A percentile compares a stretch with the other conserved stretches of the same genome.
These are phyloP conservation scores for Salix dunnii DNA, from an alignment of 345 rosid species.

Conservation along the genomic window DNA sequence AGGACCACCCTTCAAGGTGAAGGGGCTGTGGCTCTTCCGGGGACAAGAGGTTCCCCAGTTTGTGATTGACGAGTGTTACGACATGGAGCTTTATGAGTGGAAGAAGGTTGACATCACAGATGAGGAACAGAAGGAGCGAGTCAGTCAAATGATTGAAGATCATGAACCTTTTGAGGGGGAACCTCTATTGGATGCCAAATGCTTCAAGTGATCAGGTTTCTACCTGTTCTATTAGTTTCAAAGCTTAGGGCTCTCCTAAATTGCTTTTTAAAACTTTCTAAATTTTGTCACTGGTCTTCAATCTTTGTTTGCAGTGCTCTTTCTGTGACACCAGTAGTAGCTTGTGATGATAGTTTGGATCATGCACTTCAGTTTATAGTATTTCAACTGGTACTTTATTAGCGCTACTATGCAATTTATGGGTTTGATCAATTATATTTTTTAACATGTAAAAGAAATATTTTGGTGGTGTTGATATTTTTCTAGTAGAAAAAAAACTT, in stretches of 20 bases:
- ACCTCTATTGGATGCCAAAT: constrained; percentile 88
- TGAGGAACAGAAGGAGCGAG: constrained; percentile 86
- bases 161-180: constrained; percentile 91
- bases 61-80: constrained; percentile 78
- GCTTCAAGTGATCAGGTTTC: constrained; percentile 61
- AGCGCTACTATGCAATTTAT: no score
- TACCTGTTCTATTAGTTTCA: background rate
- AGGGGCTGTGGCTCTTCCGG: constrained; percentile 95
- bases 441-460: no score
- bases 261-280: background rate
- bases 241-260: background rate
- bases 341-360: background rate
- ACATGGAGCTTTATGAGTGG: constrained; percentile 97
- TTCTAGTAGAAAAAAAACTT: no score
- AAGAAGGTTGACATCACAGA: constrained; percentile 74
- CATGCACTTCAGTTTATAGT: no score
- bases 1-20: constrained; percentile 78
- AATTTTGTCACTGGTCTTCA: background rate
- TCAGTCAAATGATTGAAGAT: constrained; percentile 91
- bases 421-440: no score
- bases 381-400: no score
- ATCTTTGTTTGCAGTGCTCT: background rate
- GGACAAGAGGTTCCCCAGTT: constrained; percentile 82
- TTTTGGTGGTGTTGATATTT: no score
- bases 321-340: background rate